Conservation (phyloP, 2,329 filamentous ascomycete genomes). For the Emmonsia crescens region DNA sequence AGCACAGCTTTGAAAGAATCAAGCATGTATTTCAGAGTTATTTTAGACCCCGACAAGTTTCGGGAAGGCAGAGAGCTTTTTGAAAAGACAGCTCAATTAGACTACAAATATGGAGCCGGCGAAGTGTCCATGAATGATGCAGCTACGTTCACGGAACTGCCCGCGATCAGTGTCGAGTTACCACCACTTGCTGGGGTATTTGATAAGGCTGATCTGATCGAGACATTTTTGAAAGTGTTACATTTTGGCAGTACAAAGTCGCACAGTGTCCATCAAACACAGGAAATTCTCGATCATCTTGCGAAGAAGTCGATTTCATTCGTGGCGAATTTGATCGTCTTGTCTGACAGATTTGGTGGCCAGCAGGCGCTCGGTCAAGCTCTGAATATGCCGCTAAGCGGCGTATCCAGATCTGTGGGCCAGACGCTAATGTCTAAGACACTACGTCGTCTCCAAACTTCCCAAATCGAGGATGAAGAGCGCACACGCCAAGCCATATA, state of each 20-base stretch:
- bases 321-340: conserved; percentile 9
- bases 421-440: conserved; percentile 18
- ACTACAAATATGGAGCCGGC: conserved; percentile 8
- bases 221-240: conserved; percentile 9
- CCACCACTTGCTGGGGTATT: conserved; percentile 21
- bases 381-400: background rate
- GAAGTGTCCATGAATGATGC: conserved; percentile 1
- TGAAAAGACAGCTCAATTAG: conserved; percentile 15
- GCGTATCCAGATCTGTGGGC: conserved; percentile 14
- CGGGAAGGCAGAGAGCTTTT: conserved; percentile 28
- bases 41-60: conserved; percentile 34
- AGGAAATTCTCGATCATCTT: conserved; percentile 1
- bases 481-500: conserved; percentile 30
- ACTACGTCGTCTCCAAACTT: conserved; percentile 16
- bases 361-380: background rate
- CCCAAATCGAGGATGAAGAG: conserved; percentile 28
- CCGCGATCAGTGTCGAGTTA: conserved; percentile 19
- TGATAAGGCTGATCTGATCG: conserved; percentile 4
- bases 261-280: background rate
- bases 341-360: conserved; percentile 10
- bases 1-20: conserved; percentile 22
- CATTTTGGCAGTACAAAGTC: background rate
- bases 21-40: conserved; percentile 30
- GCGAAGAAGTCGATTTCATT: conserved; percentile 6
- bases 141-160: conserved; percentile 18